A percentile compares a stretch with the other conserved stretches of the same genome.
These are phyloP conservation scores for Capsaspora owczarzaki DNA, from an alignment of 78 protist genomes.

Conservation along the genomic window DNA sequence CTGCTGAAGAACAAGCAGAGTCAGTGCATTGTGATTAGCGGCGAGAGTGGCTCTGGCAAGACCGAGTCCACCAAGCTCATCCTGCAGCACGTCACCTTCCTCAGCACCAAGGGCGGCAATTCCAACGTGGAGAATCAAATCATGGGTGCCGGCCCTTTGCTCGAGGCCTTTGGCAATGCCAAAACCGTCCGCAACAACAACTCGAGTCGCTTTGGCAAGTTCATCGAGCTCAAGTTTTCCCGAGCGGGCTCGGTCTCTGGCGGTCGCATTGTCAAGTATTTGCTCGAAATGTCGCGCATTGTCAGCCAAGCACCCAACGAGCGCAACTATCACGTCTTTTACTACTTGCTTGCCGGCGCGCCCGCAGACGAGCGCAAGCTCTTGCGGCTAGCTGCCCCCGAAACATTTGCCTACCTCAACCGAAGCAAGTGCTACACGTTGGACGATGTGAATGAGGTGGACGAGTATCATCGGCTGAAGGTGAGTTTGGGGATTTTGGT, in stretches of 20 bases:
- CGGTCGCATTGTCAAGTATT: slow-evolving; percentile 20
- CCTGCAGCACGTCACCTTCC: slow-evolving; percentile 6
- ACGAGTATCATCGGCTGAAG: slow-evolving; percentile 14
- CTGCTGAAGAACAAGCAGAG: slow-evolving; percentile 40
- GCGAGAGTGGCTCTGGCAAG: slow-evolving; percentile 48
- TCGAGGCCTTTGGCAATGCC: slow-evolving; percentile 67
- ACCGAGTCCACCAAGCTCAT: slow-evolving; percentile 62
- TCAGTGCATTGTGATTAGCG: slow-evolving; percentile 76
- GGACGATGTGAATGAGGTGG: slow-evolving; percentile 23
- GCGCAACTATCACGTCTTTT: slow-evolving; percentile 87
- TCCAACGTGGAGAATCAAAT: slow-evolving; percentile 11
- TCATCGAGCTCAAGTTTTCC: slow-evolving; percentile 9
- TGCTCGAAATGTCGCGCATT: slow-evolving; percentile 83
- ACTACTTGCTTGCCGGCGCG: slow-evolving; percentile 68
- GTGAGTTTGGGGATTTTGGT: too few relatives aligned
- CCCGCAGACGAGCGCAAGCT: neutral
- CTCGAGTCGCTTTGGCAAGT: slow-evolving; percentile 46
- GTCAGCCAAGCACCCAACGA: slow-evolving; percentile 68
- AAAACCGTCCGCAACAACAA: slow-evolving; percentile 62
- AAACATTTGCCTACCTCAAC: neutral
- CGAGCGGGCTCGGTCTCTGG: neutral
- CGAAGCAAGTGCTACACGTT: neutral
- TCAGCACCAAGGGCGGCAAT: neutral
- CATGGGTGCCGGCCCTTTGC: slow-evolving; percentile 44
- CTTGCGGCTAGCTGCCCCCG: neutral